phyloP scores from a whole-genome alignment of 768 basidiomycete species.

The Termitomyces sp. region DNA sequence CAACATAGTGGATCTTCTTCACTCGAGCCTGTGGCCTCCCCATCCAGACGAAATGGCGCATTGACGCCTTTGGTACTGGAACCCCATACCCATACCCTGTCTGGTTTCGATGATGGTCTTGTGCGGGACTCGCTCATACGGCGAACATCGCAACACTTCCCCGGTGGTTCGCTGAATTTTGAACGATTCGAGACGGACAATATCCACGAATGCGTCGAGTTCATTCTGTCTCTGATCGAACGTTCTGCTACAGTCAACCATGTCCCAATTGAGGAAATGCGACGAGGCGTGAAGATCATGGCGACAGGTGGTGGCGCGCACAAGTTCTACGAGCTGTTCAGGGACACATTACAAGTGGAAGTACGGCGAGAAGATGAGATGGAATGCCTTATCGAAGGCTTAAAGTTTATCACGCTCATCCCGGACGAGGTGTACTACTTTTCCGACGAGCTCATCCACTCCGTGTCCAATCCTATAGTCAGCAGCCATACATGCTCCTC shows the following conservation, averaged over 20 bases:
- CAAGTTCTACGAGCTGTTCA: constrained; percentile 84
- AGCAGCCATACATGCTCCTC: constrained; percentile 10
- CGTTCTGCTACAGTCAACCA: constrained; percentile 81
- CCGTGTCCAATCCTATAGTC: constrained; percentile 23
- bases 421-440: constrained; percentile 99
- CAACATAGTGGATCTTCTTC: constrained; percentile 21
- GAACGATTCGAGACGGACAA: constrained; percentile 94
- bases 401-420: constrained; percentile 93
- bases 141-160: constrained; percentile 76
- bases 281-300: constrained; percentile 90
- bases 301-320: constrained; percentile 98
- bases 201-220: constrained; percentile 77
- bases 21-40: constrained; percentile 21
- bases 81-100: constrained; percentile 29
- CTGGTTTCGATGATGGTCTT: constrained; percentile 34
- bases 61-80: constrained; percentile 78
- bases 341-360: constrained; percentile 70
- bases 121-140: constrained; percentile 63
- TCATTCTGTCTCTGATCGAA: constrained; percentile 82
- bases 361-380: constrained; percentile 94
- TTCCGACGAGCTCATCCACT: constrained; percentile 92
- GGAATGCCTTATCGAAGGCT: constrained; percentile 95
- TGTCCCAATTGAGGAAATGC: constrained; percentile 89
- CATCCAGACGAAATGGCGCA: constrained; percentile 55
- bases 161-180: constrained; percentile 96